phyloP scores from a whole-genome alignment of 805 yeast species.

The Candida ortonii region DNA sequence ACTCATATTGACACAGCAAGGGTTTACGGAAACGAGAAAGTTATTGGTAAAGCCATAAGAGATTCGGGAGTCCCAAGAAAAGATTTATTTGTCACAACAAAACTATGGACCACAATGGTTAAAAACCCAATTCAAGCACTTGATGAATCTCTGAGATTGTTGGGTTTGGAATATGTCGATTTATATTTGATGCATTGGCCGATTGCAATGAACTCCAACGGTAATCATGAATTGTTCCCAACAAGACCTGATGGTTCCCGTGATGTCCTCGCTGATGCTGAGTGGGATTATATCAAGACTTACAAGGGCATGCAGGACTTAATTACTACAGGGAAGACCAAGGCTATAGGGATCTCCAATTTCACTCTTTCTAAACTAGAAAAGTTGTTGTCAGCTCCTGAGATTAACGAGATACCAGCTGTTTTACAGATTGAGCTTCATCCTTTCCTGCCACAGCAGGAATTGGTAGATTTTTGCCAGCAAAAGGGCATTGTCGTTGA shows the following conservation, averaged over 20 bases:
- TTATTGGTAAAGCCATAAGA: slow-evolving; percentile 40
- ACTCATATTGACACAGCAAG: slow-evolving; percentile 43
- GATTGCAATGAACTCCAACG: slow-evolving; percentile 30
- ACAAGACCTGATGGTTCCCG: slow-evolving; percentile 27
- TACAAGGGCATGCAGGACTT: slow-evolving; percentile 69
- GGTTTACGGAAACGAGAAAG: slow-evolving; percentile 37
- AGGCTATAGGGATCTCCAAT: slow-evolving; percentile 46
- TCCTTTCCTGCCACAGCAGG: slow-evolving; percentile 38
- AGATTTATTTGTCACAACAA: slow-evolving; percentile 19
- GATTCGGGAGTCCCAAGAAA: slow-evolving; percentile 12
- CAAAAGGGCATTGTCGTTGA: slow-evolving; percentile 33
- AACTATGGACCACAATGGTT: slow-evolving; percentile 25
- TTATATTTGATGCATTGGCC: slow-evolving; percentile 50
- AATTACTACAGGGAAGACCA: slow-evolving; percentile 45
- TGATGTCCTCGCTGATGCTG: slow-evolving; percentile 18
- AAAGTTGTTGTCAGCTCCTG: slow-evolving; percentile 33
- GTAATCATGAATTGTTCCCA: slow-evolving; percentile 22
- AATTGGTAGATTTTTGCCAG: slow-evolving; percentile 31
- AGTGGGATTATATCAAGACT: slow-evolving; percentile 62
- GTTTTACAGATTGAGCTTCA: slow-evolving; percentile 47
- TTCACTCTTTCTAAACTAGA: slow-evolving; percentile 29
- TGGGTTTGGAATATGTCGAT: slow-evolving; percentile 42
- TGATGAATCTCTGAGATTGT: slow-evolving; percentile 34
- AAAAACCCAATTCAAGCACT: slow-evolving; percentile 36
- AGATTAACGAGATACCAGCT: slow-evolving; percentile 39